A percentile compares a stretch with the other conserved stretches of the same genome.
Evolutionary conservation across 2,329 filamentous ascomycete species (phyloP).

Genomic region (Trichoderma atrobrunneum): DNA sequence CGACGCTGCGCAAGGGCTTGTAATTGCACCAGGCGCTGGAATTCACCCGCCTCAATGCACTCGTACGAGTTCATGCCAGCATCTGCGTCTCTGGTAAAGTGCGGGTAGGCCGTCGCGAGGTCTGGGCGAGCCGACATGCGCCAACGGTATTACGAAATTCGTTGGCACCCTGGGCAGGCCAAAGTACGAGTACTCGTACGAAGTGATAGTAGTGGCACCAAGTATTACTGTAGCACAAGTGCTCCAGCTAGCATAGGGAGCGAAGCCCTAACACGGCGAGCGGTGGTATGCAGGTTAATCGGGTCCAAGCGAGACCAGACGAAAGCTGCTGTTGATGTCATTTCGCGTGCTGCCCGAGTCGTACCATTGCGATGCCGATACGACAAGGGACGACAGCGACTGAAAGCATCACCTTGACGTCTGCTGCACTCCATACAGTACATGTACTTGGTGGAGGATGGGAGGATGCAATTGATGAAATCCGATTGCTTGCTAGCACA

Average conservation of each 20-base stretch:
- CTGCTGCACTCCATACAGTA: background rate
- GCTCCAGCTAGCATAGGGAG: background rate
- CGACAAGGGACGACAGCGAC: background rate
- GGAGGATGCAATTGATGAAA: background rate
- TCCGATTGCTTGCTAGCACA: background rate
- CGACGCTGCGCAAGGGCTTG: slow-evolving; percentile 5
- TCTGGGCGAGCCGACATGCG: background rate
- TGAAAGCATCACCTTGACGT: background rate
- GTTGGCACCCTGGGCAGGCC: background rate
- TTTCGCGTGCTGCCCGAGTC: background rate
- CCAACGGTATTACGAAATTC: background rate
- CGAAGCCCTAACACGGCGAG: background rate
- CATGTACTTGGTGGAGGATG: background rate
- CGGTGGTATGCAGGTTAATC: background rate
- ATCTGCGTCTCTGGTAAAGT: slow-evolving; percentile 16
- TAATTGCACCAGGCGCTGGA: slow-evolving; percentile 1
- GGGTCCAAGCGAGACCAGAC: background rate
- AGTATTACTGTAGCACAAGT: background rate
- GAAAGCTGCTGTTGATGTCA: slow-evolving; percentile 5
- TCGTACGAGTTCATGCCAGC: background rate
- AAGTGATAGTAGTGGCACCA: background rate
- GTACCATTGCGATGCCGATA: background rate
- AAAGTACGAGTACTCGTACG: no score
- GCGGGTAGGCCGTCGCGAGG: slow-evolving; percentile 7
- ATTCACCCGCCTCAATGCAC: slow-evolving; percentile 9